Evolutionary conservation across 1,139 yeast species (phyloP), one percentile per base, ranked within the genome.

Genomic region (Keqinozyma sinolaborantium): DNA sequence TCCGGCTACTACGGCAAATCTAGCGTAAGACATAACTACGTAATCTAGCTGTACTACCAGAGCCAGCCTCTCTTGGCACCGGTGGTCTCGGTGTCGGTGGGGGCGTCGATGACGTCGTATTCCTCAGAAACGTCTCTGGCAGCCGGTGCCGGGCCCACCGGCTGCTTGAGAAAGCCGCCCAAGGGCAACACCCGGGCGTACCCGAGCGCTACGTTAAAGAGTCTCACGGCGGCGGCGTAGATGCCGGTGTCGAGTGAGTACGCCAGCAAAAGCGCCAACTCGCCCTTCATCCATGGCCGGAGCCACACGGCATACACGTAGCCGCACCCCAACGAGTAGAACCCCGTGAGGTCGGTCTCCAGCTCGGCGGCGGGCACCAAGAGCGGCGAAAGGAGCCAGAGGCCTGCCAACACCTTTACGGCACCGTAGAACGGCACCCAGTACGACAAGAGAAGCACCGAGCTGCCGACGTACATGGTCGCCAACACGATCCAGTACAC

Each of bases 401-500:
- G 41, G 10, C 70, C 64, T 20, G 74, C 36, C 18, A 58, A 64
- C 9, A 76, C 45, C 28, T 60, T 60, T 12, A 67, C 11, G 10
- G 76, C 38, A 2, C 68, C 49, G 44, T 66, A 73, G 29, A 78
- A 68, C 1, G 86, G 86, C 14, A 77, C 30, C 16, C 67, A 39
- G 26, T 55, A 45, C 14, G 63, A 35, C 19, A 72, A 50, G 23
- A 60, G 48, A 16, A 67, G 47, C 16, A 64, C 32, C 33, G 52
- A 42, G 42, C 62, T 76, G 11, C 51, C 44, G 14, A 53, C 46
- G n/a, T 53, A 56, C 21, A 64, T 47, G 5, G 63, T 39, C 1
- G 73, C 63, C 29, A 60, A 53, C 1, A 75, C 69, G 12, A 76
- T 56, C 86, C 86, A 79, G 47, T 77, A 79, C 13, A 73, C 60